Evolutionary conservation across 1,139 yeast species (phyloP).

Genomic region (Suhomyces kunorum): DNA sequence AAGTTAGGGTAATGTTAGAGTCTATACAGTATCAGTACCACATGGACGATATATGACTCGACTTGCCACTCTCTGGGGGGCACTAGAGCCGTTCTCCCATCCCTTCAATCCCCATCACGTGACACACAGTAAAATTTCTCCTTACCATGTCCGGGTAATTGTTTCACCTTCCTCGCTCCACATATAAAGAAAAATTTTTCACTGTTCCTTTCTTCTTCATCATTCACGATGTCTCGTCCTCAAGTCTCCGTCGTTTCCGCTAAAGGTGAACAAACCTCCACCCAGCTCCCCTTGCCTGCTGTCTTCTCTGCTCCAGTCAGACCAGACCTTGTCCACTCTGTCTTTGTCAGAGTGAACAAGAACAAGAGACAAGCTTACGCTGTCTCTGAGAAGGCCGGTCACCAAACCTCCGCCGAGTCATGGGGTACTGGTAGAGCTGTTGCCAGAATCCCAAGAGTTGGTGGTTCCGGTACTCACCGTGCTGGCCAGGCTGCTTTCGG

Average conservation of each 20-base stretch:
- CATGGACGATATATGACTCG: too few relatives aligned
- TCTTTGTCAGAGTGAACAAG: constrained; percentile 97
- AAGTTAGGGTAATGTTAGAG: not conserved
- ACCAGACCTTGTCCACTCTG: constrained; percentile 99
- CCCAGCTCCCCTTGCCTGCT: constrained; percentile 94
- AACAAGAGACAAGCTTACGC: constrained; percentile 99
- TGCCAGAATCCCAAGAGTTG: constrained; percentile 99
- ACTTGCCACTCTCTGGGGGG: too few relatives aligned
- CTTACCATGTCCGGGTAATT: constrained; percentile 9
- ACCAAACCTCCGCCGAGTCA: constrained; percentile 99
- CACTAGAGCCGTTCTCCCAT: too few relatives aligned
- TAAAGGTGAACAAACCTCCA: constrained; percentile 82
- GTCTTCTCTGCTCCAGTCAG: constrained; percentile 99
- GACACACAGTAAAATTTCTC: too few relatives aligned
- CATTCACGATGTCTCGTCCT: constrained; percentile 75
- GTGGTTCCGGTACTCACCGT: constrained; percentile 99
- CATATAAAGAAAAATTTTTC: constrained; percentile 21
- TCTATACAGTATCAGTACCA: too few relatives aligned
- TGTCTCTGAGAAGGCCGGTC: constrained; percentile 98
- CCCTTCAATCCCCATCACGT: not conserved
- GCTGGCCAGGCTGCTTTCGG: constrained; percentile 99
- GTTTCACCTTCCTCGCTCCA: constrained; percentile 2
- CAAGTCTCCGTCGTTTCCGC: constrained; percentile 94
- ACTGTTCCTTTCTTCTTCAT: constrained; percentile 24
- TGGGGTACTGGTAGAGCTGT: constrained; percentile 99